Evolutionary conservation across 371 early-diverging fungal genomes (phyloP).

Genomic region (Mucor plumbeus): DNA sequence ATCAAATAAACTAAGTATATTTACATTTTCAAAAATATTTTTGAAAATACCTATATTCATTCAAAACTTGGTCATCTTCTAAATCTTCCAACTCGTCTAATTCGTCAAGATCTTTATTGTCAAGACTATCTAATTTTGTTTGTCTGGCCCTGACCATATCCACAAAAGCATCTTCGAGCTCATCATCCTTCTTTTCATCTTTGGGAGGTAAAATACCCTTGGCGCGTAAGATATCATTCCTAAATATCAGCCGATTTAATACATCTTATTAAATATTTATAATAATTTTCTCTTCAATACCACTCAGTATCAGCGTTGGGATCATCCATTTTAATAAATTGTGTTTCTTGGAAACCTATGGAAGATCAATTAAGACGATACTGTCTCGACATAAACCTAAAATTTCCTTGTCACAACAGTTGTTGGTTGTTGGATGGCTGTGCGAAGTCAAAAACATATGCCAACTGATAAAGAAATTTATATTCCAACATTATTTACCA

Average conservation of each 20-base stretch:
- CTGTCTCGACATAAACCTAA: neutral
- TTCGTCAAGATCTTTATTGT: constrained; percentile 80
- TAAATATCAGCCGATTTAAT: constrained; percentile 6
- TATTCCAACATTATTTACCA: too few species aligned
- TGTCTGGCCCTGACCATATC: constrained; percentile 70
- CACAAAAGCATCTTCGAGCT: constrained; percentile 82
- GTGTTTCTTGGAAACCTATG: neutral
- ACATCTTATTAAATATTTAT: neutral
- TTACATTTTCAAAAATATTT: neutral
- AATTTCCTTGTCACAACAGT: neutral
- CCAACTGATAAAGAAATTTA: too few species aligned
- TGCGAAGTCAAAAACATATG: too few species aligned
- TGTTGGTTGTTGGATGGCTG: too few species aligned
- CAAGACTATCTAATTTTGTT: constrained; percentile 64
- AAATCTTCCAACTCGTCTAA: constrained; percentile 90
- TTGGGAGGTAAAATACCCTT: constrained; percentile 90
- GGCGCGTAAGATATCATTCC: constrained; percentile 91
- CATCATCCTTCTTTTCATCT: constrained; percentile 70
- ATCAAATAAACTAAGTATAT: neutral
- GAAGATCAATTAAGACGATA: neutral
- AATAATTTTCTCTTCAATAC: constrained; percentile 22
- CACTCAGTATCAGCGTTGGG: constrained; percentile 83
- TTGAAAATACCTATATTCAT: constrained; percentile 69
- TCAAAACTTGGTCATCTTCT: constrained; percentile 84
- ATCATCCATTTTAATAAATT: constrained; percentile 44